Conservation (phyloP, 2,329 filamentous ascomycete species). For the Laburnicola sp. region DNA sequence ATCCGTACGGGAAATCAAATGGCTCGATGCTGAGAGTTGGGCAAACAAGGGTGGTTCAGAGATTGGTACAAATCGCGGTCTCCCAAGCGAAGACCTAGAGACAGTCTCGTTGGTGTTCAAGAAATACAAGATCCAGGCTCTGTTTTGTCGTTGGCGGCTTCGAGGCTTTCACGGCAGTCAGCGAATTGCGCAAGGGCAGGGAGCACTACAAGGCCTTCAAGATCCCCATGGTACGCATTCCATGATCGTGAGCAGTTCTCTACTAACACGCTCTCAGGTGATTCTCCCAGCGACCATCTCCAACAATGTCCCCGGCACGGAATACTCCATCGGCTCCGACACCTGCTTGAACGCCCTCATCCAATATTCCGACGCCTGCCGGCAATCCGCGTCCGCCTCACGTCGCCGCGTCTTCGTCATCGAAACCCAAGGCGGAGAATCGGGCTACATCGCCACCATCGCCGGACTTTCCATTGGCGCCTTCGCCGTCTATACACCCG, state of each 20-base stretch:
- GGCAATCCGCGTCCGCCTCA: conserved; percentile 92
- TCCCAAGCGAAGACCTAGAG: conserved; percentile 85
- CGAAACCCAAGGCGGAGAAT: conserved; percentile 93
- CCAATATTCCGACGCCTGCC: conserved; percentile 94
- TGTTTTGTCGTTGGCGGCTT: conserved; percentile 95
- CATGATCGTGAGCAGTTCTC: conserved; percentile 56
- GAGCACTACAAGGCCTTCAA: conserved; percentile 80
- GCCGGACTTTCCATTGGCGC: conserved; percentile 91
- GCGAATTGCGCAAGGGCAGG: conserved; percentile 80
- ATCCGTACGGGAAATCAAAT: conserved; percentile 81
- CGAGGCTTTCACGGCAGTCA: conserved; percentile 91
- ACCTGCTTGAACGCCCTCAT: conserved; percentile 96
- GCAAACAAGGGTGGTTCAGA: conserved; percentile 96
- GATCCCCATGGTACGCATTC: conserved; percentile 71
- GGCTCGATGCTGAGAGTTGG: conserved; percentile 95
- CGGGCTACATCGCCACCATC: conserved; percentile 89
- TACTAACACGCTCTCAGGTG: conserved; percentile 57
- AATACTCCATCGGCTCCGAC: conserved; percentile 95
- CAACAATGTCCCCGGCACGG: conserved; percentile 97
- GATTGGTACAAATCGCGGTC: conserved; percentile 94
- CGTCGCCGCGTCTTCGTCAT: conserved; percentile 95
- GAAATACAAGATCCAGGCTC: conserved; percentile 83
- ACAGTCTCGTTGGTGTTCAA: conserved; percentile 81
- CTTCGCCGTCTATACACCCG: conserved; percentile 91
- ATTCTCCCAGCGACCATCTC: conserved; percentile 95